A percentile compares a stretch with the other conserved stretches of the same genome.
Evolutionary conservation across 2,329 filamentous ascomycete species (phyloP).

Genomic region (Cadophora sp.): DNA sequence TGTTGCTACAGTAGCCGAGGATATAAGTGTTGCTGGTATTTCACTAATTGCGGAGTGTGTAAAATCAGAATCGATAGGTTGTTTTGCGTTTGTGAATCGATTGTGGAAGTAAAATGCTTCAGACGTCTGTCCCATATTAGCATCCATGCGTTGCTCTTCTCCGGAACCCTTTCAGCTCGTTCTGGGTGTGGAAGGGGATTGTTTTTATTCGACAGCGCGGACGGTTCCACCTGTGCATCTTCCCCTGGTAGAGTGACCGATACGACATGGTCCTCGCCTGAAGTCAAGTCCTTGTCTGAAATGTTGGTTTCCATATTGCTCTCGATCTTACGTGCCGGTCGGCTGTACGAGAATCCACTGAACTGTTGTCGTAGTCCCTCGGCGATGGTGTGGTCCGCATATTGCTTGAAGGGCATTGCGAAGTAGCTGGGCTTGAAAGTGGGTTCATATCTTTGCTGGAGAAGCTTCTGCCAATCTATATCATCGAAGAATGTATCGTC

Average conservation of each 20-base stretch:
- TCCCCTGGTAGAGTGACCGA: neutral
- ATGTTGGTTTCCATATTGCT: neutral
- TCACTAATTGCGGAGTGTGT: neutral
- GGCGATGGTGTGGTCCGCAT: neutral
- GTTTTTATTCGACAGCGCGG: neutral
- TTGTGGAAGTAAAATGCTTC: neutral
- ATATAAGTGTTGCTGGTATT: neutral
- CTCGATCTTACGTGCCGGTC: neutral
- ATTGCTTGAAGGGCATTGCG: neutral
- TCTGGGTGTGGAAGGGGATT: neutral
- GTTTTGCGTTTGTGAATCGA: neutral
- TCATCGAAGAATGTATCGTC: constrained; percentile 96
- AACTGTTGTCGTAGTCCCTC: neutral
- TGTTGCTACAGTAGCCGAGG: neutral
- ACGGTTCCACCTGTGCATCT: neutral
- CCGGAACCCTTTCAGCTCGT: neutral
- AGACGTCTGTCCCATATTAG: neutral
- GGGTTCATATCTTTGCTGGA: constrained; percentile 95
- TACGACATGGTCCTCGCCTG: neutral
- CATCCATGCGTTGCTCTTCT: neutral
- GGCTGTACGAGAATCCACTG: neutral
- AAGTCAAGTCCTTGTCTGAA: neutral
- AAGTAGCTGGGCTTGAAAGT: constrained; percentile 82
- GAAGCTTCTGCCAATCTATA: constrained; percentile 93
- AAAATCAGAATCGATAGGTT: neutral